Evolutionary conservation across 257 asterid species (phyloP), one percentile per base, ranked within the genome.

Genomic region (Lithospermum erythrorhizon): DNA sequence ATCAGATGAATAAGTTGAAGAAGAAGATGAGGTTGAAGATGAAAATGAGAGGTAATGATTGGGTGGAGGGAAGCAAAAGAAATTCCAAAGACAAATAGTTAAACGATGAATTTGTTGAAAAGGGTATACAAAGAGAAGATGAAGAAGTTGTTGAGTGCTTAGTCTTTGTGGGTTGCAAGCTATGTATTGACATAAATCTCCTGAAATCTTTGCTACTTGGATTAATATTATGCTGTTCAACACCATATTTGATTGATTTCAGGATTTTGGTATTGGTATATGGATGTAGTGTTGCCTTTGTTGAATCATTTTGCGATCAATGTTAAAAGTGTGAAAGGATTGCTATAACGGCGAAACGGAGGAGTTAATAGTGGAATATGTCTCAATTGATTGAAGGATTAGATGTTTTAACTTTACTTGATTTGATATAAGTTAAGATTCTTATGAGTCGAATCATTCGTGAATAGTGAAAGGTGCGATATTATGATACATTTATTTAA

Each of bases 111-210:
- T 71, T 58, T 83, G 84, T 58, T 79, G 90, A 61, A 83, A 80
- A 22, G 97, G 97, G 79, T 82, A 76, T 69, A 85, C 83, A 71
- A 83, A 87, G 61, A 90, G 74, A 64, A 87, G 95, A 72, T 72
- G 76, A 54, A 86, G 86, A 61, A 82, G 83, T 66, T 84, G 85
- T 48, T 89, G 87, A 75, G 74, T 68, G 78, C 82, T 80, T 53
- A 89, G 78, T 54, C 80, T 76, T 70, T 87, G 95, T 0, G 95
- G 85, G 48, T 87, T 87, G 81, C 95, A 90, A 6, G 93, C 94
- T 62, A 90, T 62, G 90, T 81, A 84, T 71, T 90, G 97, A 59
- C 84, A 89, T 5, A 73, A 75, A 16, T 81, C 64, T 2, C 95
- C 95, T 56, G 97, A 87, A 9, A 81, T 59, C 72, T 70, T 82